A percentile compares a stretch with the other conserved stretches of the same genome.
These are phyloP conservation scores for Cadophora malorum DNA, from an alignment of 2,329 filamentous ascomycete genomes.

Conservation along the genomic window DNA sequence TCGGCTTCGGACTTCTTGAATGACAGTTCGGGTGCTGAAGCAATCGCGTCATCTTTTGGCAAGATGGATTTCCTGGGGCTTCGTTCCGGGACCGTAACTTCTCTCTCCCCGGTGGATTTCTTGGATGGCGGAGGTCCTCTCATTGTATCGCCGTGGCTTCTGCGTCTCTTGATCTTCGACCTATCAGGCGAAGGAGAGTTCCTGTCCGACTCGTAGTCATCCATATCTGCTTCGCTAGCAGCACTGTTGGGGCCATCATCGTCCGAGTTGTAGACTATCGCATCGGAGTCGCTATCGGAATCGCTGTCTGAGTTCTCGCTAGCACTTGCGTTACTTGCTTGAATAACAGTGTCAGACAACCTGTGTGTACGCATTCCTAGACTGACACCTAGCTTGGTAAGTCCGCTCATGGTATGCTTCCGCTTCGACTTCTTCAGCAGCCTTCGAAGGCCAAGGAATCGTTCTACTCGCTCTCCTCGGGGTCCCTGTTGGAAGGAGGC, in stretches of 20 bases:
- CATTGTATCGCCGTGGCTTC: slow-evolving; percentile 52
- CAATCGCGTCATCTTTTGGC: slow-evolving; percentile 3
- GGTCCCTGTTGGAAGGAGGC: slow-evolving; percentile 58
- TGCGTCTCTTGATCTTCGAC: slow-evolving; percentile 44
- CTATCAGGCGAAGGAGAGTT: slow-evolving; percentile 30
- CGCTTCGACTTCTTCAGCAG: slow-evolving; percentile 64
- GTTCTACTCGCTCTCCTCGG: slow-evolving; percentile 48
- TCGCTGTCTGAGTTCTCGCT: slow-evolving; percentile 51
- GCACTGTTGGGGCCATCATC: slow-evolving; percentile 45
- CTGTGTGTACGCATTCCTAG: slow-evolving; percentile 80
- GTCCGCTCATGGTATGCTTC: slow-evolving; percentile 42
- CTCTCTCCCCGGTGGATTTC: slow-evolving; percentile 43
- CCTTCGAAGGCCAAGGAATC: slow-evolving; percentile 65
- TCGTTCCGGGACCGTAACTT: slow-evolving; percentile 38
- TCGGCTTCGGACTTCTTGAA: slow-evolving; percentile 23
- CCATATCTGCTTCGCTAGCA: slow-evolving; percentile 51
- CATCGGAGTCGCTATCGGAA: slow-evolving; percentile 50
- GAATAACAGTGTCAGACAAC: slow-evolving; percentile 53
- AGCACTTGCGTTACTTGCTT: slow-evolving; percentile 52
- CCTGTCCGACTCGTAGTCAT: slow-evolving; percentile 46
- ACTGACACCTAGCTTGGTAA: slow-evolving; percentile 64
- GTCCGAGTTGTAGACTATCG: slow-evolving; percentile 45
- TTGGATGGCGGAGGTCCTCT: slow-evolving; percentile 43
- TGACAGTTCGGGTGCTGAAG: slow-evolving; percentile 19
- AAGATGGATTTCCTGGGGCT: slow-evolving; percentile 23